phyloP scores from a whole-genome alignment of 1,139 yeast genomes.

The Pichia terricola region DNA sequence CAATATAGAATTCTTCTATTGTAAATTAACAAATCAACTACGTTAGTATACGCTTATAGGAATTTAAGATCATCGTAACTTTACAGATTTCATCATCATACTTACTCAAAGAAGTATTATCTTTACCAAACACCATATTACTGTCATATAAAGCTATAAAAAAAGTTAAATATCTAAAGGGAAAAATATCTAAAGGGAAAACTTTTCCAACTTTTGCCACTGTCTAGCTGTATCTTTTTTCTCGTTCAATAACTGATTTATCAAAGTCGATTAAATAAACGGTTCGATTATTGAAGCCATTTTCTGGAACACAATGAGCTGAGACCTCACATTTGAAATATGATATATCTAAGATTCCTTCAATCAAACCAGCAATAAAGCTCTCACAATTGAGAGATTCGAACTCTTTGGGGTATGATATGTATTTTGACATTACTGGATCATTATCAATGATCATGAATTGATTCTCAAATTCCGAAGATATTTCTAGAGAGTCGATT shows the following conservation, averaged over 20 bases:
- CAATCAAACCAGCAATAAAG: conserved; percentile 83
- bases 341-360: conserved; percentile 76
- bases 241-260: conserved; percentile 2
- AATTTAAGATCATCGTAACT: too few species aligned
- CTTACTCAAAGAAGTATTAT: too few species aligned
- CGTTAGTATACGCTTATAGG: too few species aligned
- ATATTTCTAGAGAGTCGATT: conserved; percentile 83
- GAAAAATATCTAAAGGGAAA: too few species aligned
- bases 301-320: conserved; percentile 76
- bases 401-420: conserved; percentile 73
- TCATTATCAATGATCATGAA: conserved; percentile 78
- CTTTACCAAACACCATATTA: too few species aligned
- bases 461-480: conserved; percentile 74
- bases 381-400: conserved; percentile 77
- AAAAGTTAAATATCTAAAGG: too few species aligned
- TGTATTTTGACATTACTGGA: conserved; percentile 69
- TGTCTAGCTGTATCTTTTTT: neutral
- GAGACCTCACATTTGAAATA: conserved; percentile 77
- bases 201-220: too few species aligned
- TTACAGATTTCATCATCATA: too few species aligned
- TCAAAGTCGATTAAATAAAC: conserved; percentile 72
- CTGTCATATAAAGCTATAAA: too few species aligned
- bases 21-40: too few species aligned
- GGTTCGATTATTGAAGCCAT: conserved; percentile 57
- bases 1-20: conserved; percentile 25